Conservation (phyloP, 495 filamentous ascomycete species). For the Aspergillus asperescens region DNA sequence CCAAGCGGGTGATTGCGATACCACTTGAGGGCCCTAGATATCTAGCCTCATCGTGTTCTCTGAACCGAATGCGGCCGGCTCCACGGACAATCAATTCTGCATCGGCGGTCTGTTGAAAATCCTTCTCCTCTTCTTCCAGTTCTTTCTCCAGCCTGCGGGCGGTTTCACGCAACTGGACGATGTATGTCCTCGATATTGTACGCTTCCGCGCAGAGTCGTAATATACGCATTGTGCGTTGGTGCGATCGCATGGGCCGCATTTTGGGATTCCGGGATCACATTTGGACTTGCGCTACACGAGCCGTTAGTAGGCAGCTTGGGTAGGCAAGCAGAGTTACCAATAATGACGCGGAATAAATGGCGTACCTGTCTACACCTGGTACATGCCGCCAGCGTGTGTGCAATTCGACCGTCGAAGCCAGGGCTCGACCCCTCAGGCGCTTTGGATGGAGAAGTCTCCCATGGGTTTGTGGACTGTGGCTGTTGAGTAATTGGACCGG, state of each 20-base stretch:
- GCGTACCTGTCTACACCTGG: constrained; percentile 76
- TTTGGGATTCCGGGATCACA: constrained; percentile 87
- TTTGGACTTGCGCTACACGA: constrained; percentile 75
- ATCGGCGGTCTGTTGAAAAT: constrained; percentile 63
- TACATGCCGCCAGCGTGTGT: constrained; percentile 83
- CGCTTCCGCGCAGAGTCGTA: constrained; percentile 76
- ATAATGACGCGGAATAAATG: background rate
- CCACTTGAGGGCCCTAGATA: constrained; percentile 91
- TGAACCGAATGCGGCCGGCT: constrained; percentile 73
- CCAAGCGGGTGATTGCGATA: constrained; percentile 84
- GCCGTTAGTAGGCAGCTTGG: background rate
- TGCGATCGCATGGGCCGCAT: constrained; percentile 89
- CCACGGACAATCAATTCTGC: constrained; percentile 77
- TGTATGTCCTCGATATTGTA: constrained; percentile 78
- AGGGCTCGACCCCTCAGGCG: constrained; percentile 24
- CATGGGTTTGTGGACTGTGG: constrained; percentile 26
- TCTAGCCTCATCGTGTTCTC: constrained; percentile 75
- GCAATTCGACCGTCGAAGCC: constrained; percentile 52
- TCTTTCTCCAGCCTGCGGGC: constrained; percentile 74
- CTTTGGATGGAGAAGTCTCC: constrained; percentile 17
- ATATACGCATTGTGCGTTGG: constrained; percentile 85
- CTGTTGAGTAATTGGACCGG: constrained; percentile 10
- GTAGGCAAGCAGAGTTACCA: background rate
- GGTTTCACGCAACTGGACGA: constrained; percentile 77
- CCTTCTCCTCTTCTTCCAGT: constrained; percentile 53